A percentile compares a stretch with the other conserved stretches of the same genome.
Conservation (phyloP, 192 early-diverging fungal genomes). For the Obelidium mucronatum region DNA sequence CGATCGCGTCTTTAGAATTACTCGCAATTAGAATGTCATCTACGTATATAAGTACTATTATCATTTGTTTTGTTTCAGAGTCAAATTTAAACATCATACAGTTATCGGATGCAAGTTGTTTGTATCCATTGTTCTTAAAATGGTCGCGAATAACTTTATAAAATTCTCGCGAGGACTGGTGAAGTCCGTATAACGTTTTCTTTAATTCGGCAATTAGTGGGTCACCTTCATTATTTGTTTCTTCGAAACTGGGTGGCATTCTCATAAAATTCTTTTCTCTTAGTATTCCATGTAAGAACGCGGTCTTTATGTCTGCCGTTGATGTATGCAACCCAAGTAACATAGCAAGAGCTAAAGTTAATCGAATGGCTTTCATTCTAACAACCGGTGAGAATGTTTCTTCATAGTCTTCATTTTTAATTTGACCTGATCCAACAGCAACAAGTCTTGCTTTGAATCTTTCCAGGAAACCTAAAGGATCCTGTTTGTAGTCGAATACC, state of each 20-base stretch:
- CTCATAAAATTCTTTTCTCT: background rate
- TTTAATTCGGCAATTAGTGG: background rate
- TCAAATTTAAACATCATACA: slow-evolving; percentile 13
- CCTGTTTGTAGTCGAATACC: slow-evolving; percentile 2
- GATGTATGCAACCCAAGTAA: background rate
- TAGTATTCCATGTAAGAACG: background rate
- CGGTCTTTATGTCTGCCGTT: background rate
- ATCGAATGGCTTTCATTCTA: background rate
- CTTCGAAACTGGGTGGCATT: background rate
- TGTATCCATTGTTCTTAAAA: background rate
- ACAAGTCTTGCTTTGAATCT: slow-evolving; percentile 4
- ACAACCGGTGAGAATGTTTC: slow-evolving; percentile 11
- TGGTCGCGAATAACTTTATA: background rate
- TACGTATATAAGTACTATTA: slow-evolving; percentile 25
- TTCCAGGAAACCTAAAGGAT: background rate
- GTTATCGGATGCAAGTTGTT: slow-evolving; percentile 2
- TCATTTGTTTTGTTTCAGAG: slow-evolving; percentile 5
- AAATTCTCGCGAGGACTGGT: background rate
- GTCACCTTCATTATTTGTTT: background rate
- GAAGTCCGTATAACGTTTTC: background rate
- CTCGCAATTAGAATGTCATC: slow-evolving; percentile 32
- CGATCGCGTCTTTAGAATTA: background rate
- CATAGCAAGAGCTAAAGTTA: background rate
- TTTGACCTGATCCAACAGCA: slow-evolving; percentile 12
- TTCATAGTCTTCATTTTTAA: background rate